phyloP scores from a whole-genome alignment of 805 yeast genomes.

The Myxozyma monticola region DNA sequence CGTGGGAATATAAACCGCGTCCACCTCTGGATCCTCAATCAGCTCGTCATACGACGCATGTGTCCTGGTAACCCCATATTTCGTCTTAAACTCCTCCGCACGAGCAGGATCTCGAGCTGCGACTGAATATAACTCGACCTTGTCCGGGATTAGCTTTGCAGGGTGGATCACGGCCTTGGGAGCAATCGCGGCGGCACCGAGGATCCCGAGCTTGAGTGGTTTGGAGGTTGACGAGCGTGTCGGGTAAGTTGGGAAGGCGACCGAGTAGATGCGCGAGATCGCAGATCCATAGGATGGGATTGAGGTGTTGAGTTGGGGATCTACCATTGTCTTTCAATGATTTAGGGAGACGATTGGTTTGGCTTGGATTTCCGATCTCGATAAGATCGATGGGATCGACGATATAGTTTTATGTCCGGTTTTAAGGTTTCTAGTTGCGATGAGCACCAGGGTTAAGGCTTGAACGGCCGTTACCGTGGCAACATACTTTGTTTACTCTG shows the following conservation, averaged over 20 bases:
- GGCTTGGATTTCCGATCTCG: too few species aligned
- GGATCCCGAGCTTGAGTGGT: slow-evolving; percentile 21
- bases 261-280: slow-evolving; percentile 10
- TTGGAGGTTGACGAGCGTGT: slow-evolving; percentile 1
- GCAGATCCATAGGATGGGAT: too few species aligned
- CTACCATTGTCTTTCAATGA: too few species aligned
- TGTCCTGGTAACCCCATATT: slow-evolving; percentile 8
- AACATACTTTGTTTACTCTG: too few species aligned
- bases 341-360: too few species aligned
- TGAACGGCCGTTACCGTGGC: too few species aligned
- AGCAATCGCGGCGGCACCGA: slow-evolving; percentile 27
- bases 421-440: too few species aligned
- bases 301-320: too few species aligned
- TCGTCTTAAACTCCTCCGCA: slow-evolving; percentile 17
- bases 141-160: slow-evolving; percentile 20
- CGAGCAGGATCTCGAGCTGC: slow-evolving; percentile 19
- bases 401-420: too few species aligned
- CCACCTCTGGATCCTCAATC: slow-evolving; percentile 18
- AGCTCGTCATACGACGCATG: slow-evolving; percentile 20
- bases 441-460: too few species aligned
- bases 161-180: slow-evolving; percentile 24
- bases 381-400: too few species aligned
- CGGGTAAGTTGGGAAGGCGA: slow-evolving; percentile 12
- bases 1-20: slow-evolving; percentile 24
- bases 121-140: slow-evolving; percentile 12